Evolutionary conservation across 495 filamentous ascomycete species (phyloP).

Genomic region (Xeromyces bisporus): DNA sequence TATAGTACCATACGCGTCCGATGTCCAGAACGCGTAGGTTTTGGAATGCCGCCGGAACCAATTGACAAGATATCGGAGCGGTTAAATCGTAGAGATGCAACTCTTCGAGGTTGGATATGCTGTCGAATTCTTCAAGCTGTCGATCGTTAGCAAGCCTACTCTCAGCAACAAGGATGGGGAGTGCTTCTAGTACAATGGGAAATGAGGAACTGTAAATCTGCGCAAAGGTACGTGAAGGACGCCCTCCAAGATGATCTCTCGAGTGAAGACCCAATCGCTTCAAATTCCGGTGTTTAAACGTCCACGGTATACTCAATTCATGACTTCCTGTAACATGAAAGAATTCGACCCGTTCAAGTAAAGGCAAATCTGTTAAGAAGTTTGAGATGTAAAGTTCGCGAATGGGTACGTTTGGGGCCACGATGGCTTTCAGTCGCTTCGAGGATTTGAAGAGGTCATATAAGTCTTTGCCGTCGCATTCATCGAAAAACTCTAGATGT

Average conservation of each 20-base stretch:
- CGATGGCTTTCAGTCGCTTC: slow-evolving; percentile 23
- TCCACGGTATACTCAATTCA: slow-evolving; percentile 9
- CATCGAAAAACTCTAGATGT: slow-evolving; percentile 15
- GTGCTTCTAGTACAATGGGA: too few species aligned
- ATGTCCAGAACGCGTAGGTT: slow-evolving; percentile 19
- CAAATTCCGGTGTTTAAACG: slow-evolving; percentile 17
- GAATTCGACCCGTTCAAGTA: slow-evolving; percentile 26
- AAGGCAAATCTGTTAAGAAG: slow-evolving; percentile 21
- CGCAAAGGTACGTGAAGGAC: too few species aligned
- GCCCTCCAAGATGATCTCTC: too few species aligned
- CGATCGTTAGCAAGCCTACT: too few species aligned
- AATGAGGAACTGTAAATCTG: too few species aligned
- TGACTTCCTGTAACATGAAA: slow-evolving; percentile 10
- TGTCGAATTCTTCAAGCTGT: slow-evolving; percentile 4
- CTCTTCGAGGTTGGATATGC: slow-evolving; percentile 23
- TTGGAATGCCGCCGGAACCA: slow-evolving; percentile 5
- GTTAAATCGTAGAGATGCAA: slow-evolving; percentile 16
- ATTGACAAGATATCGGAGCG: slow-evolving; percentile 8
- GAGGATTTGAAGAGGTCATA: slow-evolving; percentile 17
- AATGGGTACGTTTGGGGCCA: slow-evolving; percentile 17
- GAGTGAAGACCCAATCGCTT: slow-evolving; percentile 17
- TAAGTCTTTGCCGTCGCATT: slow-evolving; percentile 9
- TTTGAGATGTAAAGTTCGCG: slow-evolving; percentile 17
- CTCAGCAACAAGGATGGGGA: too few species aligned
- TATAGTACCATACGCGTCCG: slow-evolving; percentile 10